Conservation (phyloP, 108 stramenopile species). For the Fistulifera solaris region DNA sequence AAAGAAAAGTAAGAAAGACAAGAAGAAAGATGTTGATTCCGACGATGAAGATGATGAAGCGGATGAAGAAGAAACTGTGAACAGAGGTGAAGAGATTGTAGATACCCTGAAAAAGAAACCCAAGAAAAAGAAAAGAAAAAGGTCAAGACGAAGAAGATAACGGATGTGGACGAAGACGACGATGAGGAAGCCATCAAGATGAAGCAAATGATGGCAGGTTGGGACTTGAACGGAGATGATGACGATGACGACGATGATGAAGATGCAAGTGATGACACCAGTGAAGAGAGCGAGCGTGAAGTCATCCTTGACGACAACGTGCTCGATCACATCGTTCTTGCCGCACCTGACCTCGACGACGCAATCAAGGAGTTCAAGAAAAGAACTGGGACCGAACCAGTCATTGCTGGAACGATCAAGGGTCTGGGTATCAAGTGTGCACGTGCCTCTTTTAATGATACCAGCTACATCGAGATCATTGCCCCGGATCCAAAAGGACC, state of each 20-base stretch:
- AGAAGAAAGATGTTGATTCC: neutral
- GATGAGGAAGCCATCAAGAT: conserved; percentile 15
- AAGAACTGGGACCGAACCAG: conserved; percentile 36
- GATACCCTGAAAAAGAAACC: conserved; percentile 3
- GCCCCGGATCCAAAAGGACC: conserved; percentile 44
- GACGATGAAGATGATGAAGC: neutral
- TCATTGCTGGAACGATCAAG: conserved; percentile 36
- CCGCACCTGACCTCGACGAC: conserved; percentile 35
- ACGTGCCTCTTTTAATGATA: conserved; percentile 31
- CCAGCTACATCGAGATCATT: conserved; percentile 39
- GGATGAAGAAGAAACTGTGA: neutral
- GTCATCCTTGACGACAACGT: conserved; percentile 38
- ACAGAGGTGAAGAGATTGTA: neutral
- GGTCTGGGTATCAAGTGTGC: conserved; percentile 45
- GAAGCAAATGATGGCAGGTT: conserved; percentile 12
- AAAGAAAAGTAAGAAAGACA: neutral
- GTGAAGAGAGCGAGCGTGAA: conserved; percentile 26
- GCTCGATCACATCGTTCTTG: conserved; percentile 45
- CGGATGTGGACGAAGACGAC: conserved; percentile 9
- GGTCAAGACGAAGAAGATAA: conserved; percentile 10
- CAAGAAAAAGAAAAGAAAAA: conserved; percentile 9
- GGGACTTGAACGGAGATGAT: conserved; percentile 17
- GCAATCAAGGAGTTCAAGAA: conserved; percentile 41
- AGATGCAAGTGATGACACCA: conserved; percentile 20
- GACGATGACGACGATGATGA: conserved; percentile 20